These are phyloP conservation scores for Trichophyton simii DNA, from an alignment of 2,329 filamentous ascomycete species.

Conservation along the genomic window DNA sequence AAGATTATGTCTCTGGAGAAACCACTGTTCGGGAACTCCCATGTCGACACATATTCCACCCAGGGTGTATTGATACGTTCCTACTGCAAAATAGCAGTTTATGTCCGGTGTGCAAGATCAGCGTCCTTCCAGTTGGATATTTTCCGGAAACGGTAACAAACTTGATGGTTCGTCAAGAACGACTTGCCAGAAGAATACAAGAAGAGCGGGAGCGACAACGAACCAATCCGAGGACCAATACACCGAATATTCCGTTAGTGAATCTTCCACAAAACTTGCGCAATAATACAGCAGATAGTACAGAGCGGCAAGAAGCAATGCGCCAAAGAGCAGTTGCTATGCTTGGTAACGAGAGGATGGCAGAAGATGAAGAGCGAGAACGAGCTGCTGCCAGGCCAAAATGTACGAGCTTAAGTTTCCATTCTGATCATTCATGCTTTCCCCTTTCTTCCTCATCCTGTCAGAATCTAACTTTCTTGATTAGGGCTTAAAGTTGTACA, in stretches of 20 bases:
- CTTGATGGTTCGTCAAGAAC: conserved; percentile 71
- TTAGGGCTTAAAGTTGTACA: conserved; percentile 12
- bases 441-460: not conserved
- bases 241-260: not conserved
- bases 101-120: conserved; percentile 82
- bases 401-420: conserved; percentile 12
- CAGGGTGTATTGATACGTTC: conserved; percentile 80
- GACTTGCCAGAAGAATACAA: conserved; percentile 31
- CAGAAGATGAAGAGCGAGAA: conserved; percentile 15
- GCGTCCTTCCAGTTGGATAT: conserved; percentile 57
- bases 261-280: not conserved
- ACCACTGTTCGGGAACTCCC: conserved; percentile 73
- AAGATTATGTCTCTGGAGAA: conserved; percentile 57
- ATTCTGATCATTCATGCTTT: not conserved
- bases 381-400: conserved; percentile 12
- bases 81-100: conserved; percentile 66
- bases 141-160: conserved; percentile 62
- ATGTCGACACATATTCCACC: conserved; percentile 88
- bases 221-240: not conserved
- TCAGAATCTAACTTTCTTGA: not conserved
- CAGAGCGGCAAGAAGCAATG: conserved; percentile 10
- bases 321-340: conserved; percentile 13
- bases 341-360: conserved; percentile 9
- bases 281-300: not conserved
- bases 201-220: not conserved